A percentile compares a stretch with the other conserved stretches of the same genome.
These are phyloP conservation scores for Ophiosphaerella herpotricha DNA, from an alignment of 2,329 filamentous ascomycete genomes.

Conservation along the genomic window DNA sequence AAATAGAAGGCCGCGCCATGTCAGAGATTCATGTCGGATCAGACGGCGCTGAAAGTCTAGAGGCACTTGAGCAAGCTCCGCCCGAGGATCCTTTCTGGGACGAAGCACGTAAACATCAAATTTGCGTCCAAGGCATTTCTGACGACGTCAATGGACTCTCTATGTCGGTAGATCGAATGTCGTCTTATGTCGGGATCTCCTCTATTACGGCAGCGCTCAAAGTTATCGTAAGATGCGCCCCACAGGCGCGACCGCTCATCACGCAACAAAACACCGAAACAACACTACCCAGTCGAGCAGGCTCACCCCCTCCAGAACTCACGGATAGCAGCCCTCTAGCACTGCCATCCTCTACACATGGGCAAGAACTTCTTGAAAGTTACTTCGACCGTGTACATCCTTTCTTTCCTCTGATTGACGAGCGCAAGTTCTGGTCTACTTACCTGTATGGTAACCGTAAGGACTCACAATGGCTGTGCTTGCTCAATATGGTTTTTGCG, in stretches of 20 bases:
- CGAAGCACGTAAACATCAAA: slow-evolving; percentile 57
- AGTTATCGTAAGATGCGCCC: slow-evolving; percentile 66
- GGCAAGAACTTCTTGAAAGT: slow-evolving; percentile 71
- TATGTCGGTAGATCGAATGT: slow-evolving; percentile 62
- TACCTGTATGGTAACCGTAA: slow-evolving; percentile 66
- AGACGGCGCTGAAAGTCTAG: slow-evolving; percentile 58
- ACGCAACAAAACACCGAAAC: slow-evolving; percentile 49
- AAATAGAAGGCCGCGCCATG: slow-evolving; percentile 36
- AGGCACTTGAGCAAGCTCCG: slow-evolving; percentile 72
- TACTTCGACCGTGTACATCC: slow-evolving; percentile 76
- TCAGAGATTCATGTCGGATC: slow-evolving; percentile 46
- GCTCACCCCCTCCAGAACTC: slow-evolving; percentile 43
- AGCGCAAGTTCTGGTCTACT: slow-evolving; percentile 69
- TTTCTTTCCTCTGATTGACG: slow-evolving; percentile 75
- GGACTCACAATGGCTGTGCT: slow-evolving; percentile 71
- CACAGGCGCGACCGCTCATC: slow-evolving; percentile 55
- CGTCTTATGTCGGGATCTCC: slow-evolving; percentile 73
- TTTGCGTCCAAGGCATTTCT: slow-evolving; percentile 58
- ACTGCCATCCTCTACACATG: slow-evolving; percentile 64
- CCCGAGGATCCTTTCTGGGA: slow-evolving; percentile 68
- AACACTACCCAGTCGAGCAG: slow-evolving; percentile 41
- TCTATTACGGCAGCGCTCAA: slow-evolving; percentile 76
- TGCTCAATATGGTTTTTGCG: slow-evolving; percentile 77
- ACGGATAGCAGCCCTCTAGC: slow-evolving; percentile 46
- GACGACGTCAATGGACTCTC: slow-evolving; percentile 75